Evolutionary conservation across 1,284 basidiomycete genomes (phyloP).

Genomic region (Takashimella tepidaria): DNA sequence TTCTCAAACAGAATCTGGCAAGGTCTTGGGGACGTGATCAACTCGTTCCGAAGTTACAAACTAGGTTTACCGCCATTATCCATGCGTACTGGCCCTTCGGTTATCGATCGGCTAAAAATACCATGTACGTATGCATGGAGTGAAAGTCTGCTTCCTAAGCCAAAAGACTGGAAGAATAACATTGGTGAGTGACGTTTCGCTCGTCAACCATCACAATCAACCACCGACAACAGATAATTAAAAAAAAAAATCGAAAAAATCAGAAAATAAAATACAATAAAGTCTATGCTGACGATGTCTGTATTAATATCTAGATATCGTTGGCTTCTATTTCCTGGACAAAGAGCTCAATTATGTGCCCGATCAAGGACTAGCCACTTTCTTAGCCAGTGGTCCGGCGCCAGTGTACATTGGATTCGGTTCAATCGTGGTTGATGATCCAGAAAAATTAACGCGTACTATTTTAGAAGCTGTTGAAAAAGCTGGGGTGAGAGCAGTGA

Average conservation of each 20-base stretch:
- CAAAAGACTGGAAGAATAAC: slow-evolving; percentile 59
- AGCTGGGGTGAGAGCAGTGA: slow-evolving; percentile 56
- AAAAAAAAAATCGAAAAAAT: too few species aligned
- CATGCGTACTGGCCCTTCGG: slow-evolving; percentile 53
- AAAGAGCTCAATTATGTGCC: slow-evolving; percentile 54
- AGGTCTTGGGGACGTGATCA: slow-evolving; percentile 59
- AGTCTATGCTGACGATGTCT: too few species aligned
- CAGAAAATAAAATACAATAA: too few species aligned
- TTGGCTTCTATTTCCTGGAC: slow-evolving; percentile 62
- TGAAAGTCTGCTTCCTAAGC: slow-evolving; percentile 59
- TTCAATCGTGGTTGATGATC: slow-evolving; percentile 60
- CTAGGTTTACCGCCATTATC: slow-evolving; percentile 55
- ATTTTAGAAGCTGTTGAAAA: slow-evolving; percentile 57
- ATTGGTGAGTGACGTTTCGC: slow-evolving; percentile 50
- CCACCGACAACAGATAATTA: too few species aligned
- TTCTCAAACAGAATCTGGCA: slow-evolving; percentile 17
- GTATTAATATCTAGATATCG: too few species aligned
- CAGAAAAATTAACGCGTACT: slow-evolving; percentile 50
- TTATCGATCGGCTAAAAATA: slow-evolving; percentile 57
- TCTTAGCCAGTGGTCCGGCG: slow-evolving; percentile 54
- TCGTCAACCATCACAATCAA: slow-evolving; percentile 28
- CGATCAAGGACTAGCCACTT: slow-evolving; percentile 51
- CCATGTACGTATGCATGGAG: slow-evolving; percentile 70
- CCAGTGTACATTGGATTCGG: slow-evolving; percentile 64
- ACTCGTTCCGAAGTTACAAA: slow-evolving; percentile 55